Percentiles rank a stretch among this genome's conserved stretches.
phyloP scores from a whole-genome alignment of 768 basidiomycete species.

The Boletales sp. region DNA sequence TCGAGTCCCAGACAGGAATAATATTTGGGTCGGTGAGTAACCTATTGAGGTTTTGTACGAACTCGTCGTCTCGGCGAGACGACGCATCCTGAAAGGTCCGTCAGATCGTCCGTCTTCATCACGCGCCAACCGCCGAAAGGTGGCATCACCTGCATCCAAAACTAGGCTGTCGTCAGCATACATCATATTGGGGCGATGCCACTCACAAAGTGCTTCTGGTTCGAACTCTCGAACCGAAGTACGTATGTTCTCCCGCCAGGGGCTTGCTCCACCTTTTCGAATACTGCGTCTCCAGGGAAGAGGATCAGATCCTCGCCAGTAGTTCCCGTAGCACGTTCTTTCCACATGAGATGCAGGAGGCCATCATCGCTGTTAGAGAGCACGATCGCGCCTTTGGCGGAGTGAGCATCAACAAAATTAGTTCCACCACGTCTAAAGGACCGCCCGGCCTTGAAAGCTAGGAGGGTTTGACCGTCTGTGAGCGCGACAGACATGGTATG shows the following conservation, averaged over 20 bases:
- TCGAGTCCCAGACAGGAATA: constrained; percentile 54
- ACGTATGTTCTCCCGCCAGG: constrained; percentile 72
- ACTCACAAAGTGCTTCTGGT: constrained; percentile 86
- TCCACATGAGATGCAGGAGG: constrained; percentile 77
- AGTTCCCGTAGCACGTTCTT: constrained; percentile 58
- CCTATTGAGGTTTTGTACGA: constrained; percentile 67
- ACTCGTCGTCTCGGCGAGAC: constrained; percentile 64
- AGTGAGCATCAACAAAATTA: constrained; percentile 62
- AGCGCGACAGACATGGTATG: constrained; percentile 21
- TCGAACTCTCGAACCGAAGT: constrained; percentile 87
- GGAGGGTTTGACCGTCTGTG: constrained; percentile 29
- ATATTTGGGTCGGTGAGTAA: constrained; percentile 65
- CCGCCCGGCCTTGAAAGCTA: constrained; percentile 69
- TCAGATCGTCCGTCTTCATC: constrained; percentile 1
- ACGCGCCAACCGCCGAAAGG: background rate
- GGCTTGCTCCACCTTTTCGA: constrained; percentile 69
- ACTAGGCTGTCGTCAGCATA: constrained; percentile 40
- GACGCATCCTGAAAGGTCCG: constrained; percentile 54
- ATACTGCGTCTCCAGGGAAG: constrained; percentile 82
- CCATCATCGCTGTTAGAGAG: constrained; percentile 71
- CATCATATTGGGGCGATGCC: background rate
- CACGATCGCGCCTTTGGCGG: constrained; percentile 71
- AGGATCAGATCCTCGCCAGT: constrained; percentile 81
- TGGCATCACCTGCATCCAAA: constrained; percentile 76
- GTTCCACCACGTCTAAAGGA: constrained; percentile 64